Percentiles rank a stretch among this genome's conserved stretches.
Evolutionary conservation across 2,329 filamentous ascomycete species (phyloP).

Genomic region (Aquanectria penicillioides): DNA sequence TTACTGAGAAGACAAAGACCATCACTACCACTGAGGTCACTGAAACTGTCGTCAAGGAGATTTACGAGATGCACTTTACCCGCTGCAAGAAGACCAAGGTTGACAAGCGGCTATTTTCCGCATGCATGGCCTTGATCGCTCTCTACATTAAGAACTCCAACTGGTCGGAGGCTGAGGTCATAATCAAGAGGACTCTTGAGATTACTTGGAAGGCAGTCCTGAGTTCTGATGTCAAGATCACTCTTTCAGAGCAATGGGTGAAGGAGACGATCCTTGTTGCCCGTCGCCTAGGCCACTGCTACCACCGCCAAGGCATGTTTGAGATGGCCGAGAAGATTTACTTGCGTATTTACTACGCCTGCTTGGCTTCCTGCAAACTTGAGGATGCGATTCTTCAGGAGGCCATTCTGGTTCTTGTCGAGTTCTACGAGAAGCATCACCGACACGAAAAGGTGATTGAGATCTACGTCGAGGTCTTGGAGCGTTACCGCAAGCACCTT

Average conservation of each 20-base stretch:
- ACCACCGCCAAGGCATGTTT: constrained; percentile 48
- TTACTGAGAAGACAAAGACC: constrained; percentile 46
- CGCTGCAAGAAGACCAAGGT: constrained; percentile 48
- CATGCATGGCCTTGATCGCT: constrained; percentile 47
- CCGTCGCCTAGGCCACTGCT: constrained; percentile 47
- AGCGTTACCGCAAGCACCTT: constrained; percentile 42
- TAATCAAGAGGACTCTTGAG: constrained; percentile 49
- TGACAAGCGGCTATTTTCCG: constrained; percentile 48
- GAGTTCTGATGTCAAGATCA: constrained; percentile 42
- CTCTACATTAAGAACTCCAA: constrained; percentile 44
- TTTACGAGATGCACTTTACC: constrained; percentile 48
- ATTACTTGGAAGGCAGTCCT: constrained; percentile 52
- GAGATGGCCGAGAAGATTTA: constrained; percentile 51
- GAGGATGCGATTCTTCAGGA: constrained; percentile 45
- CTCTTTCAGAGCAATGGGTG: constrained; percentile 44
- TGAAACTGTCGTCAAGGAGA: constrained; percentile 47
- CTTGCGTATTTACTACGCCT: constrained; percentile 49
- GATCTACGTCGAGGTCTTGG: constrained; percentile 47
- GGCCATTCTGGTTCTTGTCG: constrained; percentile 42
- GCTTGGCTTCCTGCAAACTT: constrained; percentile 42
- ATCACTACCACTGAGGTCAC: constrained; percentile 42
- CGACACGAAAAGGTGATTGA: constrained; percentile 51
- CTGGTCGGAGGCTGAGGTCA: constrained; percentile 48
- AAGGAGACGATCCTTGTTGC: constrained; percentile 47
- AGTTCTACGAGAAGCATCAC: constrained; percentile 48